A percentile compares a stretch with the other conserved stretches of the same genome.
Evolutionary conservation across 805 yeast species (phyloP).

Genomic region (Kodamaea jinghongensis): DNA sequence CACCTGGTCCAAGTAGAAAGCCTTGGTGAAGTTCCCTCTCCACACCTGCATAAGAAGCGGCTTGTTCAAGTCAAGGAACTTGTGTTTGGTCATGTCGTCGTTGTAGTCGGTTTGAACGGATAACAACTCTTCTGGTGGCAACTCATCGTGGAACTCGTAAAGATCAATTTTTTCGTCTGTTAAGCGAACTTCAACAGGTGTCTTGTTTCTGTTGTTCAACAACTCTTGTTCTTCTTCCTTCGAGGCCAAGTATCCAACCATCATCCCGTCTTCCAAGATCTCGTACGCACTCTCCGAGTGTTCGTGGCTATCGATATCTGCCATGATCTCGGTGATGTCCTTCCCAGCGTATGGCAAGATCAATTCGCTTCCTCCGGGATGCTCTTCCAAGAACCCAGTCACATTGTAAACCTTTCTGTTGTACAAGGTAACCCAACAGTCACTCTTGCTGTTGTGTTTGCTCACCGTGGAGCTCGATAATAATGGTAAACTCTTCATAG

Average conservation of each 20-base stretch:
- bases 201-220: conserved; percentile 55
- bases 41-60: conserved; percentile 83
- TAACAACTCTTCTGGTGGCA: conserved; percentile 72
- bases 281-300: conserved; percentile 87
- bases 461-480: conserved; percentile 52
- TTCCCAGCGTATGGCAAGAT: conserved; percentile 57
- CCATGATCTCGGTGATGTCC: conserved; percentile 69
- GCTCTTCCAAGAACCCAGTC: conserved; percentile 67
- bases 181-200: conserved; percentile 57
- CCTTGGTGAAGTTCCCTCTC: conserved; percentile 72
- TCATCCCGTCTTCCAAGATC: conserved; percentile 74
- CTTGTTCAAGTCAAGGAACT: conserved; percentile 79
- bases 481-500: conserved; percentile 49
- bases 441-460: conserved; percentile 48
- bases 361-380: conserved; percentile 66
- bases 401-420: conserved; percentile 83
- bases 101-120: conserved; percentile 75
- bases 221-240: conserved; percentile 72
- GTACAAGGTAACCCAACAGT: conserved; percentile 81
- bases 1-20: conserved; percentile 91
- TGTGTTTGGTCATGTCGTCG: conserved; percentile 70
- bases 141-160: conserved; percentile 50
- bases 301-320: conserved; percentile 67
- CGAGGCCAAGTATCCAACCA: conserved; percentile 83
- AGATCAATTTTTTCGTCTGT: conserved; percentile 25